Evolutionary conservation across 2,329 filamentous ascomycete species (phyloP), one percentile per base, ranked within the genome.

Genomic region (Periconia sp.): DNA sequence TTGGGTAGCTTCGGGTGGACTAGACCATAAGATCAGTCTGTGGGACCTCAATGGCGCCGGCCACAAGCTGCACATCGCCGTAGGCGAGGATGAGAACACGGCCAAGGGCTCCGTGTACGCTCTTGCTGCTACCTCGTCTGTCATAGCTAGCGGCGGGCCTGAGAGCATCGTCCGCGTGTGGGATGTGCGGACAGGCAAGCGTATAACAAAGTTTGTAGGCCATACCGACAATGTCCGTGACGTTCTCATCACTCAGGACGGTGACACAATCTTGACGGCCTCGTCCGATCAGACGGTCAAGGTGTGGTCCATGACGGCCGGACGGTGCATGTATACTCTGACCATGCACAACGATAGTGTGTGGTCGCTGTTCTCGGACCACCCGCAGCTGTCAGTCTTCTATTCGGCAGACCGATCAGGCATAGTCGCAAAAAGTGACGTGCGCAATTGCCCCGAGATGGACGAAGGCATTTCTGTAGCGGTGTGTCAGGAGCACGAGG

Each of bases 341-440:
- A 96, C 92, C 40, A 99, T 99, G 94, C 94, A 99, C 73, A 95
- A 95, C 65, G 91, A 96, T 65, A 96, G 92, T 66, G 89, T 99
- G 16, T 99, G 94, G 94, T 95, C 90, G 1, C 78, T 99, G 16
- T 95, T 88, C 70, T 96, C 94, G 0, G 86, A 92, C 40, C 84
- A 95, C 58, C 91, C 92, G 1, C 81, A 87, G 45, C 80, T 99
- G 4, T 86, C 87, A 8, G 82, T 96, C 21, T 97, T 99, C 70
- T 97, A 97, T 74, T 97, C 92, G 42, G 89, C 87, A 57, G 94
- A 99, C 71, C 86, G 92, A 37, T 92, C 90, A 1, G 94, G 94
- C 3, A 73, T 96, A 48, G 86, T 99, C n/a, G 92, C 91, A 40
- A 99, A 97, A 77, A 97, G 92, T 1, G 94, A 99, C 66, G 87